Base-by-base conservation (phyloP, 192 early-diverging fungal genomes). In the Jimgerdemannia lactiflua region DNA sequence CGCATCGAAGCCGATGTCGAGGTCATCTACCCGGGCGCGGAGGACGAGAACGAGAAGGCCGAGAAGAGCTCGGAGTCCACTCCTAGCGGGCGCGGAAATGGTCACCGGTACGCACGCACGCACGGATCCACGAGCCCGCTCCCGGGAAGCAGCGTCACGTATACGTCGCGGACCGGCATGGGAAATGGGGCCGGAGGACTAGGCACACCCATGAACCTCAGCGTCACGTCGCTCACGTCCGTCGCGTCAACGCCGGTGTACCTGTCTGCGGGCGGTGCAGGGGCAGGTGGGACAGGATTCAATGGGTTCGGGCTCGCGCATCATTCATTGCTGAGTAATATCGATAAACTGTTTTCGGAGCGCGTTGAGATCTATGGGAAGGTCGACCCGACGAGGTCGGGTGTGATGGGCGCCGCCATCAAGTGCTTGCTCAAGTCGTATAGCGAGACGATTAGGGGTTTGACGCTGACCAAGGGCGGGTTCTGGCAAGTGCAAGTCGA, bases 401-500 rank as follows among this genome's bases (percentile, higher is more conserved):
- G 83, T 4, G 80, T 91, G 40, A 77, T 88, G 70, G 80, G 73
- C 69, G 85, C 84, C 7, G 79, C 92, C 43, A 81, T 88, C 43
- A 81, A 86, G 73, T 89, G 92, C 43, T 74, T 93, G 39, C 69
- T 93, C 49, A 91, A 92, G 78, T 79, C 91, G 4, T 86, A 79
- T 73, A 78, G 88, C 42, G 93, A 94, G 74, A 79, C 83, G 4
- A 76, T 92, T 4, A 71, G 92, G 41, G 74, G 83, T 39, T 77
- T 84, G 67, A 85, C 86, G 3, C 83, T 93, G 19, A 75, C 80
- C 18, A 75, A 81, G 10, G 71, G 67, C 17, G 85, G 83, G 17
- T 91, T 91, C 72, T 87, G 90, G 72, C 88, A 90, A 77, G 71
- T 92, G 14, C 93, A 93, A 77, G 70, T 92, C 3, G 93, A 94